Evolutionary conservation across 1,284 basidiomycete genomes (phyloP).

Genomic region (Neotropicomus parvogracilis): DNA sequence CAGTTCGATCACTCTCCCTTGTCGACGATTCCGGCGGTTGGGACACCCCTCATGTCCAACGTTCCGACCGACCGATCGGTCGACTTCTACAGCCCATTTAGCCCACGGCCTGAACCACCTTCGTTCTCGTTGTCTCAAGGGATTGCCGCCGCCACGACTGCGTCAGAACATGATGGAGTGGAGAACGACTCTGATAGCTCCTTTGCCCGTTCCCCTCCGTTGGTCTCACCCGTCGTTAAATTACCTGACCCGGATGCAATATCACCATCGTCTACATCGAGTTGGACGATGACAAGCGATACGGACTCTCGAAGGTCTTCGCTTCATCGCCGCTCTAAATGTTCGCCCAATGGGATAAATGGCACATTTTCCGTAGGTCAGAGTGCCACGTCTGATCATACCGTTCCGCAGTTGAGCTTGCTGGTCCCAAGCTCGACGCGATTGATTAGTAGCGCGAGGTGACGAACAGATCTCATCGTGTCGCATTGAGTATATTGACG

Average conservation of each 20-base stretch:
- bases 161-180: slow-evolving; percentile 13
- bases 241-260: slow-evolving; percentile 25
- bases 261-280: slow-evolving; percentile 29
- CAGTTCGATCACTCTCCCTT: slow-evolving; percentile 33
- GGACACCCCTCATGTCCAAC: slow-evolving; percentile 28
- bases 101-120: slow-evolving; percentile 28
- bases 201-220: slow-evolving; percentile 28
- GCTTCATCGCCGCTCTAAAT: slow-evolving; percentile 7
- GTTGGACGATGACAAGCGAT: slow-evolving; percentile 32
- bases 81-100: slow-evolving; percentile 28
- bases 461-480: background rate
- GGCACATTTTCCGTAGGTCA: slow-evolving; percentile 8
- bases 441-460: slow-evolving; percentile 19
- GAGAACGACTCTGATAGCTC: slow-evolving; percentile 24
- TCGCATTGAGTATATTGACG: slow-evolving; percentile 7
- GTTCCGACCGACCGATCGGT: slow-evolving; percentile 12
- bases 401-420: slow-evolving; percentile 30
- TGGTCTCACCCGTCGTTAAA: slow-evolving; percentile 32
- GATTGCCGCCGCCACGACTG: slow-evolving; percentile 3
- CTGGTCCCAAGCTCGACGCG: slow-evolving; percentile 25
- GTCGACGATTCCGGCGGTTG: slow-evolving; percentile 31
- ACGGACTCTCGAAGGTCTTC: slow-evolving; percentile 19
- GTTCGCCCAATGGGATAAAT: slow-evolving; percentile 13
- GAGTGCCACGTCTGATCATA: slow-evolving; percentile 10
- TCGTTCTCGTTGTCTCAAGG: slow-evolving; percentile 23